Percentiles rank a stretch among this genome's conserved stretches.
phyloP scores from a whole-genome alignment of 2,329 filamentous ascomycete genomes.

The Xylaria sp. region DNA sequence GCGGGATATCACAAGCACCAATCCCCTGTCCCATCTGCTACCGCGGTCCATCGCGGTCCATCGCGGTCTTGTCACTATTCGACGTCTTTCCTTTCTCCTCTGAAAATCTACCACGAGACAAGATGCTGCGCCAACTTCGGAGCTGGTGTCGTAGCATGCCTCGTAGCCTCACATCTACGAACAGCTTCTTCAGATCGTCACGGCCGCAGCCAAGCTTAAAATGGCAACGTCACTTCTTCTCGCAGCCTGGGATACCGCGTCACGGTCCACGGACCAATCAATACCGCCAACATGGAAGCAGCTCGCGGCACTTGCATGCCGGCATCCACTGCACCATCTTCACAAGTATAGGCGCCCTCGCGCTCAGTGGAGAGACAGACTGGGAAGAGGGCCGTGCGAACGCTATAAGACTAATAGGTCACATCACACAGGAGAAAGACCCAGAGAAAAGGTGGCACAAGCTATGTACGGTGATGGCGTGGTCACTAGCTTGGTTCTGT shows the following conservation, averaged over 20 bases:
- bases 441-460: slow-evolving; percentile 5
- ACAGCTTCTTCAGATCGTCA: slow-evolving; percentile 9
- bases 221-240: slow-evolving; percentile 23
- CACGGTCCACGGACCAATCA: not conserved
- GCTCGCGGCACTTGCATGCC: slow-evolving; percentile 23
- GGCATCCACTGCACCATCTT: slow-evolving; percentile 38
- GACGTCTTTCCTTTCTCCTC: not conserved
- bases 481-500: not conserved
- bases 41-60: not conserved
- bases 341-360: slow-evolving; percentile 37
- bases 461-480: slow-evolving; percentile 28
- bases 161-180: slow-evolving; percentile 13
- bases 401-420: slow-evolving; percentile 25
- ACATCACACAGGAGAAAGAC: slow-evolving; percentile 26
- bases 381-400: slow-evolving; percentile 14
- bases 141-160: slow-evolving; percentile 28
- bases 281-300: slow-evolving; percentile 10
- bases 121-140: slow-evolving; percentile 38
- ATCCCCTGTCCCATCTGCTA: not conserved
- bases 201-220: not conserved
- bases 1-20: not conserved
- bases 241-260: slow-evolving; percentile 13
- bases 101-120: not conserved
- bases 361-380: slow-evolving; percentile 33
- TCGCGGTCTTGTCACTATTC: not conserved